These are phyloP conservation scores for Chaetomiaceae sp. DNA, from an alignment of 2,329 filamentous ascomycete genomes.

Conservation along the genomic window DNA sequence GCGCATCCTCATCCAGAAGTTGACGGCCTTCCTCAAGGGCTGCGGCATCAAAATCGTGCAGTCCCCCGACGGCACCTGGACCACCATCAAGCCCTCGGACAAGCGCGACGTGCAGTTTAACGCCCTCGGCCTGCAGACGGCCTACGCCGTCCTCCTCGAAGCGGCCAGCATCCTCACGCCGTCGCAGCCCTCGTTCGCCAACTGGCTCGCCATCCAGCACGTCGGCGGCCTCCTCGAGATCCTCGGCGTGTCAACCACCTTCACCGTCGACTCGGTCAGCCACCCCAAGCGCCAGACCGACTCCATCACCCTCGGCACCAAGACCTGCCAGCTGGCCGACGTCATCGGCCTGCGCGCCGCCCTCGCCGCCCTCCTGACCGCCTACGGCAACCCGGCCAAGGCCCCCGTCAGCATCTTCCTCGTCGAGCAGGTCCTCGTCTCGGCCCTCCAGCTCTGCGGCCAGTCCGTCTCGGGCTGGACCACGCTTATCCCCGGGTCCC, in stretches of 20 bases:
- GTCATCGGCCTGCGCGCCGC: conserved; percentile 23
- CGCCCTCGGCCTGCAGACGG: conserved; percentile 22
- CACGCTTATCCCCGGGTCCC: conserved; percentile 27
- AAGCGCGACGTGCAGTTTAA: conserved; percentile 24
- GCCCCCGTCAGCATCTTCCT: conserved; percentile 26
- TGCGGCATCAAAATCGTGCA: conserved; percentile 34
- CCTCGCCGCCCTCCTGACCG: conserved; percentile 20
- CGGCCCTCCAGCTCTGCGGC: conserved; percentile 24
- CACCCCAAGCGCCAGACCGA: conserved; percentile 17
- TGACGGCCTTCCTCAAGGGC: conserved; percentile 27
- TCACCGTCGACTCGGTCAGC: conserved; percentile 4
- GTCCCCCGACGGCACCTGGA: conserved; percentile 33
- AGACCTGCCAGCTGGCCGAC: conserved; percentile 21
- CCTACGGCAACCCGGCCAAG: conserved; percentile 22
- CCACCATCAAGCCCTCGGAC: conserved; percentile 29
- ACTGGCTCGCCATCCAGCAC: conserved; percentile 23
- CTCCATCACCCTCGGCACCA: conserved; percentile 20
- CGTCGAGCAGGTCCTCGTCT: conserved; percentile 27
- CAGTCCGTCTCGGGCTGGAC: conserved; percentile 26
- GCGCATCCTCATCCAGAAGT: conserved; percentile 18
- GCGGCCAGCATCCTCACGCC: conserved; percentile 7
- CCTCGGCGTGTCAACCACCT: conserved; percentile 12
- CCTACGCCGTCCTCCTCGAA: conserved; percentile 18
- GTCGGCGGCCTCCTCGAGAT: conserved; percentile 21
- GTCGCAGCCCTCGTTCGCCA: conserved; percentile 18